Evolutionary conservation across 352 stramenopile genomes (phyloP).

Genomic region (Phytopythium boreale): DNA sequence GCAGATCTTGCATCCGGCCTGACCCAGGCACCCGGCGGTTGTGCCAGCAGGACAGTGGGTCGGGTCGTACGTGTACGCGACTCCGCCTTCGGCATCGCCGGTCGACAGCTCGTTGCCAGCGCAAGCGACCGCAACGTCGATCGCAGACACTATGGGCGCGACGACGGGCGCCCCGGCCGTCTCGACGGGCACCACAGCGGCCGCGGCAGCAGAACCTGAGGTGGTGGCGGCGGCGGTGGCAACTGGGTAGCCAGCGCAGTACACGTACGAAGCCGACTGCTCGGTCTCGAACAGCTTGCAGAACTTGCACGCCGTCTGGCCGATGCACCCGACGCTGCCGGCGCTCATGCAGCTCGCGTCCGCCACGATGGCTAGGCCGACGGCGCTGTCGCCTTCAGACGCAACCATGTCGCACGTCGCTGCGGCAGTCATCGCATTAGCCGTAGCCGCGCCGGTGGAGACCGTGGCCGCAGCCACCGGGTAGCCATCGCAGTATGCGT

Average conservation of each 20-base stretch:
- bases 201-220: background rate
- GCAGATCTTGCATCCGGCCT: conserved; percentile 24
- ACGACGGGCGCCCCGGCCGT: too few relatives aligned
- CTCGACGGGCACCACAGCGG: background rate
- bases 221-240: background rate
- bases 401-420: conserved; percentile 16
- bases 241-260: conserved; percentile 15
- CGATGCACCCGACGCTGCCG: conserved; percentile 7
- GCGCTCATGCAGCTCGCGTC: conserved; percentile 17
- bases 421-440: background rate
- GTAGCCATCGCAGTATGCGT: conserved; percentile 21
- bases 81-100: conserved; percentile 23
- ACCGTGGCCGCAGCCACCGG: background rate
- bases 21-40: conserved; percentile 19
- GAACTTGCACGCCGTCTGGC: conserved; percentile 6
- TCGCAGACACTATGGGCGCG: background rate
- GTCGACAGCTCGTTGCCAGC: conserved; percentile 14
- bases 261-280: conserved; percentile 22
- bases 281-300: conserved; percentile 20
- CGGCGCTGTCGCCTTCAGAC: conserved; percentile 16
- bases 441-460: background rate
- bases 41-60: conserved; percentile 20
- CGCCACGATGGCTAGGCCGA: conserved; percentile 24
- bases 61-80: conserved; percentile 25
- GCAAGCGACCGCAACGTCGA: background rate